These are phyloP conservation scores for Tulasnella sp. DNA, from an alignment of 768 basidiomycete genomes.

Conservation along the genomic window DNA sequence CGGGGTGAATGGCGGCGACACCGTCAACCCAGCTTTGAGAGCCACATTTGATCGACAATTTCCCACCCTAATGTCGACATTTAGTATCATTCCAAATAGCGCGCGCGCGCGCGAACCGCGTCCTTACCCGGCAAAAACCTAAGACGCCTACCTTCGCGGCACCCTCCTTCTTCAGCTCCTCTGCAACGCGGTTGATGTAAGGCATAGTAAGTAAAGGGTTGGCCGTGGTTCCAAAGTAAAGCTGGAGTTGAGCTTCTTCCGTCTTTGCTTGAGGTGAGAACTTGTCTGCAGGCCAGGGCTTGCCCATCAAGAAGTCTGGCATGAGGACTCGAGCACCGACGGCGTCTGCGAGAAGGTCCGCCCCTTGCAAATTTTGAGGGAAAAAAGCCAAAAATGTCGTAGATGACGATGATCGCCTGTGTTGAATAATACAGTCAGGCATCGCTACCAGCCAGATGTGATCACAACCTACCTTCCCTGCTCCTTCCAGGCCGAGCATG, in stretches of 20 bases:
- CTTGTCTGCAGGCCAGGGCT: slow-evolving; percentile 53
- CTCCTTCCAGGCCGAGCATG: slow-evolving; percentile 49
- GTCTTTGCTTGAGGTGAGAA: slow-evolving; percentile 60
- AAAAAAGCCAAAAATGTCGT: slow-evolving; percentile 70
- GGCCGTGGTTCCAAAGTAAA: slow-evolving; percentile 62
- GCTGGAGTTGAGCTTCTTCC: slow-evolving; percentile 56
- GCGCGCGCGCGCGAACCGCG: slow-evolving; percentile 31
- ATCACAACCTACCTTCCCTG: slow-evolving; percentile 43
- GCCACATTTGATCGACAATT: slow-evolving; percentile 41
- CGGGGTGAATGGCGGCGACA: slow-evolving; percentile 60
- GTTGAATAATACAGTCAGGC: background rate
- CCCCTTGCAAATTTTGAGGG: slow-evolving; percentile 67
- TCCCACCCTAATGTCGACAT: slow-evolving; percentile 46
- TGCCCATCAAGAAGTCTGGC: slow-evolving; percentile 66
- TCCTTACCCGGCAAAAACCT: slow-evolving; percentile 58
- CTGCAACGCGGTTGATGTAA: slow-evolving; percentile 51
- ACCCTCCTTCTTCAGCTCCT: slow-evolving; percentile 50
- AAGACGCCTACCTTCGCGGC: slow-evolving; percentile 52
- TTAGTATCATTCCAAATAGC: slow-evolving; percentile 31
- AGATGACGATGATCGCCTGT: slow-evolving; percentile 58
- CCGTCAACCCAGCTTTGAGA: slow-evolving; percentile 49
- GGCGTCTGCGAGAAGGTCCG: slow-evolving; percentile 60
- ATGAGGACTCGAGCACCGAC: slow-evolving; percentile 62
- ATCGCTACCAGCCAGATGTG: background rate
- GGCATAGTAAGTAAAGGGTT: slow-evolving; percentile 48